Evolutionary conservation across 1,284 basidiomycete genomes (phyloP), one percentile per base, ranked within the genome.

Genomic region (Sutorius eximius): DNA sequence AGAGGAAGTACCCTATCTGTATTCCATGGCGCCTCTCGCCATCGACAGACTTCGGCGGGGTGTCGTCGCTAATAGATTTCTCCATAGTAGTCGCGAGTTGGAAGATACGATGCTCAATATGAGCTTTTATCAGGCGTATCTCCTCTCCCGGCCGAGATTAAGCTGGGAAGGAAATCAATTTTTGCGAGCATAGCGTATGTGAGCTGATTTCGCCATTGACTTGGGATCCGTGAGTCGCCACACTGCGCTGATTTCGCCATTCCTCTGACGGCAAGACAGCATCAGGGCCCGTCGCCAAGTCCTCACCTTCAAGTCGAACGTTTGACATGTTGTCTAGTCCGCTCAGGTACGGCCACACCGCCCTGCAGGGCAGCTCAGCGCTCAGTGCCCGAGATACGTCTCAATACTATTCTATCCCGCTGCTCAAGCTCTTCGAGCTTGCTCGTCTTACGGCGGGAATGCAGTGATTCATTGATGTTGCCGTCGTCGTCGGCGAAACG

Each of bases 161-260:
- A n/a, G 36, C n/a, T 18, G 10, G n/a, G 32, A 33, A 33, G 32
- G 5, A 5, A 27, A 27, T 6, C 3, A 37, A n/a, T n/a, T n/a
- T n/a, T 16, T n/a, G 36, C 36, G 16, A 20, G n/a, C 44, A 27
- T 27, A 38, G 36, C 13, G 30, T 8, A 29, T 3, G 5, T 67
- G 66, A 52, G 66, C 40, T 51, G 37, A 70, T 68, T 68, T 69
- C 40, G 68, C 67, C 42, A 71, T 70, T 70, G 55, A 53, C 2
- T 8, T 42, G 22, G 22, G 5, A 5, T 24, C 22, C 22, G 5
- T 10, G 36, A 34, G 20, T n/a, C 1, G 45, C 44, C 43, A 49
- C 44, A 10, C 18, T 62, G 66, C 55, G 66, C 53, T 54, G 43
- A 70, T 70, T 68, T 71, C 2, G 66, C 66, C 18, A 69, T 69